Evolutionary conservation across 768 basidiomycete species (phyloP).

Genomic region (Nevesoporus exiguus): DNA sequence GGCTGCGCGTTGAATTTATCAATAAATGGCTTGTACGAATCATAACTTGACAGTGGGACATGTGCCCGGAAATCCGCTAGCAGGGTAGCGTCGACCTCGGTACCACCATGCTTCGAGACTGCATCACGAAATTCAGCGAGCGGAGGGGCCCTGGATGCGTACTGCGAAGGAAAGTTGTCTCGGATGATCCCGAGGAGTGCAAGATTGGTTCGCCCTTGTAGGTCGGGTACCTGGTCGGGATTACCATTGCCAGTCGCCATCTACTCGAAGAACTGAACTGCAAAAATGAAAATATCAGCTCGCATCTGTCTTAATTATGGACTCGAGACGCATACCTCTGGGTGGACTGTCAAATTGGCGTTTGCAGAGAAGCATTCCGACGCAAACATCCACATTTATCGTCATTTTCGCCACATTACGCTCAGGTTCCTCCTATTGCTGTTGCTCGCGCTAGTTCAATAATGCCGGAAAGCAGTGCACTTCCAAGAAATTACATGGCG

Average conservation of each 20-base stretch:
- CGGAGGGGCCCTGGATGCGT: background rate
- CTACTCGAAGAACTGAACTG: background rate
- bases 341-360: background rate
- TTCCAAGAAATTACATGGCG: no score
- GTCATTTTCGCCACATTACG: no score
- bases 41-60: conserved; percentile 10
- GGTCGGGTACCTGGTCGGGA: background rate
- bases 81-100: conserved; percentile 2
- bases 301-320: background rate
- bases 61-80: conserved; percentile 5
- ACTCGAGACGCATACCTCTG: background rate
- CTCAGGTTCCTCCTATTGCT: no score
- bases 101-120: background rate
- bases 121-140: conserved; percentile 11
- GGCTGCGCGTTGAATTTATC: conserved; percentile 12
- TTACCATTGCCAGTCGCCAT: background rate
- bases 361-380: no score
- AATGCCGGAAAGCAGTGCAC: no score
- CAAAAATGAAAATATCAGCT: background rate
- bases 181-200: conserved; percentile 1
- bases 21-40: conserved; percentile 13
- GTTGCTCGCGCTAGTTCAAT: no score
- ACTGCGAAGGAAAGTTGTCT: conserved; percentile 3
- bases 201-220: background rate
- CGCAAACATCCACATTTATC: no score